Conservation (phyloP, 805 yeast species). For the Cyberlindnera petersonii region DNA sequence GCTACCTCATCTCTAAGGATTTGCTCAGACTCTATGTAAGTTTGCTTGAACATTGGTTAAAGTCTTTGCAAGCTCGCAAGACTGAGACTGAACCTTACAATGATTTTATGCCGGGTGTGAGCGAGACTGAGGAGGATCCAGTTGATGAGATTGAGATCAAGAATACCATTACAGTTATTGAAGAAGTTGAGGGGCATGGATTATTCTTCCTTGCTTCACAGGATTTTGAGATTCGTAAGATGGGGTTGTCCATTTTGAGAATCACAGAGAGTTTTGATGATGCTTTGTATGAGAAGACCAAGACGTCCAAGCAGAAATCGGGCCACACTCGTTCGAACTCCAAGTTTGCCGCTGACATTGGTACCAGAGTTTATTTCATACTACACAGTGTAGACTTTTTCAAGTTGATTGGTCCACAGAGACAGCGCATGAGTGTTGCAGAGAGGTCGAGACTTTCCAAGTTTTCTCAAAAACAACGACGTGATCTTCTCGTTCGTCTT, state of each 20-base stretch:
- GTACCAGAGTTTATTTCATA: conserved; percentile 71
- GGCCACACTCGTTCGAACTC: conserved; percentile 52
- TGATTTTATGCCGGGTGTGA: conserved; percentile 13
- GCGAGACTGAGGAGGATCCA: conserved; percentile 22
- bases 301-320: conserved; percentile 20
- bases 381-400: conserved; percentile 67
- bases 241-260: conserved; percentile 71
- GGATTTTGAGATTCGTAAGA: conserved; percentile 66
- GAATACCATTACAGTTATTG: conserved; percentile 77
- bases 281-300: conserved; percentile 57
- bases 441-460: conserved; percentile 71
- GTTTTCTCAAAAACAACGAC: conserved; percentile 51
- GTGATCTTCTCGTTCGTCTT: conserved; percentile 64
- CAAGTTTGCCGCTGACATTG: conserved; percentile 74
- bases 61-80: conserved; percentile 46
- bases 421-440: conserved; percentile 56
- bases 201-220: conserved; percentile 87
- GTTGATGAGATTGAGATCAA: conserved; percentile 72
- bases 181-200: conserved; percentile 95
- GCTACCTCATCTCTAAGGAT: conserved; percentile 56
- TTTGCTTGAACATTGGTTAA: conserved; percentile 77
- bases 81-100: conserved; percentile 6
- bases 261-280: conserved; percentile 86
- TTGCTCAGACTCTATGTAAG: conserved; percentile 73
- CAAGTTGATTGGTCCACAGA: conserved; percentile 51